Conservation (phyloP, 768 basidiomycete species). For the Exsudoporus frostii region DNA sequence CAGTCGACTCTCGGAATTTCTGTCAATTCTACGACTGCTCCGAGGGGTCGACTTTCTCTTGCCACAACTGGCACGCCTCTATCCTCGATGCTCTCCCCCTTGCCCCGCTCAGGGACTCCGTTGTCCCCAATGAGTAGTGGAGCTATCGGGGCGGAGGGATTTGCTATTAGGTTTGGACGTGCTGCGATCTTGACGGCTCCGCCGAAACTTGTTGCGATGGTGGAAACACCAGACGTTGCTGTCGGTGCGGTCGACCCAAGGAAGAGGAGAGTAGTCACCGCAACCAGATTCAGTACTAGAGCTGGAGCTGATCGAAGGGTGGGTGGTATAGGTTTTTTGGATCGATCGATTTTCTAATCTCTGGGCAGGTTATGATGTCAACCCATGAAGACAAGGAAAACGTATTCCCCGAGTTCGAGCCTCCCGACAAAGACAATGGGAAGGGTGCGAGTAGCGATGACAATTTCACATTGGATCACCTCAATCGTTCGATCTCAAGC, state of each 20-base stretch:
- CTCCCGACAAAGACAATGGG: slow-evolving; percentile 21
- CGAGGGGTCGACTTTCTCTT: slow-evolving; percentile 46
- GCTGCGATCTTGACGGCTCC: slow-evolving; percentile 79
- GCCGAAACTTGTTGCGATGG: slow-evolving; percentile 77
- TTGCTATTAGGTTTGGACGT: slow-evolving; percentile 56
- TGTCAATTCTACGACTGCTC: slow-evolving; percentile 30
- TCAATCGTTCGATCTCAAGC: slow-evolving; percentile 11
- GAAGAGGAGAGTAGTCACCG: slow-evolving; percentile 82
- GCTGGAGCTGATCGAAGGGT: slow-evolving; percentile 81
- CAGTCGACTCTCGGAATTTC: slow-evolving; percentile 34
- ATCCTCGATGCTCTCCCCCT: slow-evolving; percentile 29
- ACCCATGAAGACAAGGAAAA: slow-evolving; percentile 65
- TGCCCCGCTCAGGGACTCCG: slow-evolving; percentile 34
- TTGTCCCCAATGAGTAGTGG: slow-evolving; percentile 24
- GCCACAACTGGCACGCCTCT: slow-evolving; percentile 40
- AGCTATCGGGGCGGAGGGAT: slow-evolving; percentile 30
- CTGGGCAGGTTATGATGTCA: slow-evolving; percentile 71
- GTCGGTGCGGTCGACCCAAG: slow-evolving; percentile 83
- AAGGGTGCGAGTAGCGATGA: not conserved
- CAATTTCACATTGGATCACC: slow-evolving; percentile 7
- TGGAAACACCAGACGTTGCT: slow-evolving; percentile 87
- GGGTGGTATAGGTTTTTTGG: slow-evolving; percentile 25
- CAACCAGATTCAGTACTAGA: slow-evolving; percentile 83
- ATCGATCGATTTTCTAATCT: not conserved
- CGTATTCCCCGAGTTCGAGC: slow-evolving; percentile 11